These are phyloP conservation scores for Thermothelomyces thermophilus DNA, from an alignment of 2,329 filamentous ascomycete species.

Conservation along the genomic window DNA sequence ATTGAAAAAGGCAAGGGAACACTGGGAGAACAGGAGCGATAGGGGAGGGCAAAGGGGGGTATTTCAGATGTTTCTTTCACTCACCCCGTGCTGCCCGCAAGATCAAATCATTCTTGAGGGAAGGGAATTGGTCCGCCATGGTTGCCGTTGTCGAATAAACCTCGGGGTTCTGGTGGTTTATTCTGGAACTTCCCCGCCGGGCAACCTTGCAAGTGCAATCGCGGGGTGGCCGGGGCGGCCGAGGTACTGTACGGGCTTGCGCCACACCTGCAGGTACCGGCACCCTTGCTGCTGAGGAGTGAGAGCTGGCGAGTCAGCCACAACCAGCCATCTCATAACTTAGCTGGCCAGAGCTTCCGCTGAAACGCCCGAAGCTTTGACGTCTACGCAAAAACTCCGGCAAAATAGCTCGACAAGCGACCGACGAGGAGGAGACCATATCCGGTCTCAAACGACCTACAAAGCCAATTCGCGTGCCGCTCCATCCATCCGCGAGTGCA, in stretches of 20 bases:
- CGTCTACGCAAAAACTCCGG: constrained; percentile 1
- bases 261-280: constrained; percentile 12
- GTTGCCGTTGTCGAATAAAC: constrained; percentile 25
- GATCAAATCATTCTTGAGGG: constrained; percentile 87
- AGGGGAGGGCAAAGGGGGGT: not conserved
- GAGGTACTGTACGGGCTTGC: not conserved
- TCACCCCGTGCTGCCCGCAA: constrained; percentile 83
- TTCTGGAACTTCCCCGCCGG: constrained; percentile 1
- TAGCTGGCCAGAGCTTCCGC: not conserved
- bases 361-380: not conserved
- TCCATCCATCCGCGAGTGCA: constrained; percentile 2
- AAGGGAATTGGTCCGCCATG: constrained; percentile 68
- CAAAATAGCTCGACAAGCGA: not conserved
- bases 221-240: constrained; percentile 10
- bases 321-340: not conserved
- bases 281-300: not conserved
- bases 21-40: not conserved
- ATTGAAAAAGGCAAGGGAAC: not conserved
- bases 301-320: constrained; percentile 4
- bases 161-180: not conserved
- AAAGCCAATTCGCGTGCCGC: not conserved
- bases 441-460: constrained; percentile 5
- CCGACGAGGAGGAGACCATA: constrained; percentile 8
- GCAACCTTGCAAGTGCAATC: not conserved
- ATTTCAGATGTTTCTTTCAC: constrained; percentile 21